Base-by-base conservation (phyloP, 2,329 filamentous ascomycete genomes). In the Monosporascus sp. region DNA sequence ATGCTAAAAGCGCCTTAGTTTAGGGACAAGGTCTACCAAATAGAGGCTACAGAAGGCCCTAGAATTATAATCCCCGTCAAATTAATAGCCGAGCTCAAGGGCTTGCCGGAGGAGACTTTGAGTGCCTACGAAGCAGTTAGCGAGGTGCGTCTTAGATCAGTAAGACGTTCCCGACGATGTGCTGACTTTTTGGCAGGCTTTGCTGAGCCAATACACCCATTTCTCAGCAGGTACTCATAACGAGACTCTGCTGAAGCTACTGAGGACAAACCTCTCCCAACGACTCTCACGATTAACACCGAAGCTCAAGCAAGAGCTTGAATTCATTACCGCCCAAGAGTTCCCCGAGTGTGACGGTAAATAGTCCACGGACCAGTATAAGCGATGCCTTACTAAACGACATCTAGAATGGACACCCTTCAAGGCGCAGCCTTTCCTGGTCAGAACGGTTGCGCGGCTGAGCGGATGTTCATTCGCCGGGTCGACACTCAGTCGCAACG, bases 381-480 rank as follows among this genome's bases (percentile, higher is more conserved):
- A 31, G 36, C 36, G 36, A 26, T 24, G 52, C 19, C n/a, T 16
- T 48, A 45, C 56, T 56, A 43, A 57, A 51, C 22, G 19, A 22
- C 17, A n/a, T 16, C 40, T 51, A 77, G 80, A 83, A 56, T 84
- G 81, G 81, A 81, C 76, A 1, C 63, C 78, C 0, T 74, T 82
- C 49, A 76, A 74, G 58, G 73, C 82, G 59, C 78, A 81, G 38
- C 74, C 76, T 0, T 77, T 82, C 53, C 69, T 79, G 44, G 70
- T 83, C 2, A 71, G 77, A 22, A 71, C 77, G 4, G 70, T 85
- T 11, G 76, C 81, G 7, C 76, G 80, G 2, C 61, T 84, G 22
- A 81, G 78, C 26, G 79, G 81, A 1, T 71, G 76, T 20, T 73
- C 78, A 5, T 83, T 83, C 56, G 74, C 83, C 7, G 81, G 81